These are phyloP conservation scores for Quercus rubra DNA, from an alignment of 306 rosid species.

Conservation along the genomic window DNA sequence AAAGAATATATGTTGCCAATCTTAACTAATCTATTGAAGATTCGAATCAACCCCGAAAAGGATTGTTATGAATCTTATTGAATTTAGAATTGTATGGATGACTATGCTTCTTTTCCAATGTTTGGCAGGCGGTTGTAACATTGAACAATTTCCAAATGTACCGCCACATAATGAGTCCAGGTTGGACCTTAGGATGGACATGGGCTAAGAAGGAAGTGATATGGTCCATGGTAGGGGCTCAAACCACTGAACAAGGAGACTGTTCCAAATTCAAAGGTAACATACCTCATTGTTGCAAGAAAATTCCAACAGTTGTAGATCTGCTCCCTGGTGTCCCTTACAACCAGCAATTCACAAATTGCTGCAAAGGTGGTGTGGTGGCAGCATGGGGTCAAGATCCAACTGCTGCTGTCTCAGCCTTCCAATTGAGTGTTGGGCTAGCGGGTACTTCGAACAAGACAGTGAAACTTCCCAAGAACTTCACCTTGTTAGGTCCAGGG, in stretches of 20 bases:
- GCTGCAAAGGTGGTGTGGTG: conserved; percentile 93
- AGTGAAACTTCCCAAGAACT: conserved; percentile 77
- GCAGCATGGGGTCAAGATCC: conserved; percentile 97
- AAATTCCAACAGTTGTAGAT: conserved; percentile 76
- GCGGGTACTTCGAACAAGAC: conserved; percentile 86
- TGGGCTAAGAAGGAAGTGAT: conserved; percentile 92
- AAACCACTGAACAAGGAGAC: conserved; percentile 93
- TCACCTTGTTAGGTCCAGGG: conserved; percentile 87
- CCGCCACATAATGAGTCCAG: conserved; percentile 87
- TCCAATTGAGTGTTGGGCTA: conserved; percentile 78
- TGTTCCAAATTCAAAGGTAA: conserved; percentile 85
- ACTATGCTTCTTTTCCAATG: background rate
- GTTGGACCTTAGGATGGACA: conserved; percentile 92
- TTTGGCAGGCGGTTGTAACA: conserved; percentile 62
- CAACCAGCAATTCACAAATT: conserved; percentile 83
- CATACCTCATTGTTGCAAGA: conserved; percentile 89
- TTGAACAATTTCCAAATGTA: conserved; percentile 82
- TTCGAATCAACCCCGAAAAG: too few relatives aligned
- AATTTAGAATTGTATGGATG: background rate
- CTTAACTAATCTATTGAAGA: too few relatives aligned
- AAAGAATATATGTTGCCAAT: too few relatives aligned
- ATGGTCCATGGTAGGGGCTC: conserved; percentile 82
- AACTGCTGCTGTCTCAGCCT: conserved; percentile 65
- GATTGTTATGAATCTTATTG: background rate
- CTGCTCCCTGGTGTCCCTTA: conserved; percentile 91